Evolutionary conservation across 2,329 filamentous ascomycete species (phyloP), one percentile per base, ranked within the genome.

Genomic region (Ophiostoma quercus): DNA sequence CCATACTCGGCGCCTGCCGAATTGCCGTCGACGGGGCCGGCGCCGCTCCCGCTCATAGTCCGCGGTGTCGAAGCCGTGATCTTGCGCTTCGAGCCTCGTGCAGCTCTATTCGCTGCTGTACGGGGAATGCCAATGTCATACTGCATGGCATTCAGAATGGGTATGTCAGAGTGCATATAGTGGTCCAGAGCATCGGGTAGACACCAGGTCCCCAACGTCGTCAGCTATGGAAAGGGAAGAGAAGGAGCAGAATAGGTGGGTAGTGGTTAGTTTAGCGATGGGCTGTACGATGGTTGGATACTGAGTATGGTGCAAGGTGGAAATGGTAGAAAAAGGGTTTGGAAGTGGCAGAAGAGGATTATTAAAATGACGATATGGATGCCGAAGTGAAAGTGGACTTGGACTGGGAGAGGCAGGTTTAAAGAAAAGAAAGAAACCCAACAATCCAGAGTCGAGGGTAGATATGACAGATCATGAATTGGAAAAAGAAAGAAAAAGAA

Each of bases 101-200:
- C 25, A 32, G 25, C 39, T 29, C 47, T 68, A 7, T 37, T 69
- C 25, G 32, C 16, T 41, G 19, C 25, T 11, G 69, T 62, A 16
- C 69, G 32, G 5, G 37, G 72, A 2, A 74, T 74, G 39, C 78
- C 79, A 71, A 80, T 78, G 73, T 81, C 76, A 72, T 82, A 84
- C 51, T 79, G 77, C 75, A 84, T 82, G 60, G 82, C 82, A 74
- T 78, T 82, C 67, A 85, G 78, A 65, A 84, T 83, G n/a, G 80
- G 75, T 22, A 81, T 74, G 67, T 80, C 77, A 47, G 78, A 75
- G 54, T 78, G 76, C 70, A 79, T 76, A 71, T 74, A 73, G 34
- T 71, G 22, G 3, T 34, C 25, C 57, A 32, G 12, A 32, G 22
- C 57, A 62, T 32, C 6, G 57, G 54, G 57, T 7, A 62, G 57